Evolutionary conservation across 1,284 basidiomycete genomes (phyloP), one percentile per base, ranked within the genome.

Genomic region (Rhodotorula sp.): DNA sequence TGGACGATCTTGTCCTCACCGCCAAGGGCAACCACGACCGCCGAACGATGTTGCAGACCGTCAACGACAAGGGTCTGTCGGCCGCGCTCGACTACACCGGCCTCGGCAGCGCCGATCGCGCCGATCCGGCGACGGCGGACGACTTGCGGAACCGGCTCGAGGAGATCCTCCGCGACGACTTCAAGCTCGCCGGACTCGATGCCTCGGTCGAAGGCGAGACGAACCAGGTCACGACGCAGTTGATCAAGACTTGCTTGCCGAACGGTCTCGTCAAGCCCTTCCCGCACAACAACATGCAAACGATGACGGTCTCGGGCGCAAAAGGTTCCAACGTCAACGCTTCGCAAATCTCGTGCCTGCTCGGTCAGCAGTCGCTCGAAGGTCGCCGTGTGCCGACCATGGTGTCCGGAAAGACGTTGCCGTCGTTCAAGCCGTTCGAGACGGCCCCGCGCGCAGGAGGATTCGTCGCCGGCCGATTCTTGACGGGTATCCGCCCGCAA

Each of bases 211-310:
- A 98, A 84, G 80, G 88, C 19, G 89, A 90, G 77, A 89, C 97
- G 79, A 97, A 93, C 70, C 90, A 92, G 77, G 89, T 92, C 3
- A 93, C 97, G 67, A 90, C 93, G 28, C 89, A 95, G 79, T 77
- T 83, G 67, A 83, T 82, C 76, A 80, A 82, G 62, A 86, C 88
- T n/a, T 91, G 91, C 79, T 87, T 99, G 77, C 97, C 97, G n/a
- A 83, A 87, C 63, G 91, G 91, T 62, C 87, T 99, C 52, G 85
- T 92, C 73, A 92, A 93, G 78, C 89, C 90, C 72, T 99, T 99
- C 85, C 97, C 97, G 43, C 88, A 94, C 81, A 99, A 99, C 83
- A 91, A 99, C 87, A 99, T 99, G 97, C 95, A 99, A 82, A 90
- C 91, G 75, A 99, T 99, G 97, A 98, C 95, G 7, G 88, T 93